Evolutionary conservation across 345 rosid species (phyloP), one percentile per base, ranked within the genome.

Genomic region (Microcos paniculata): DNA sequence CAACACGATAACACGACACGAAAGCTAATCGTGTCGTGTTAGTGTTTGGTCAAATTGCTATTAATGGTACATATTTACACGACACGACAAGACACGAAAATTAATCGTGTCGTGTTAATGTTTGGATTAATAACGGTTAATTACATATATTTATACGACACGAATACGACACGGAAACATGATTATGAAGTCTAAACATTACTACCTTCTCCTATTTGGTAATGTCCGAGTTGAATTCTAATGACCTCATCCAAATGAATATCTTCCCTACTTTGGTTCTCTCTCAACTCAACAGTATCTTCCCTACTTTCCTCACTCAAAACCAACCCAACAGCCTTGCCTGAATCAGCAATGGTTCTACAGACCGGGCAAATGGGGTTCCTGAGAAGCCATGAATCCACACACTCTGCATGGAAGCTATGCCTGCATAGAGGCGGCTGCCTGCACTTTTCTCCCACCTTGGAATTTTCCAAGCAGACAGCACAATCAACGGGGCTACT

Each of bases 331-430:
- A 43, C 19, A 26, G 56, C 19, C 75, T 55, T 64, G 33, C 77
- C 55, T 4, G 84, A 82, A 78, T 78, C 79, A 12, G 82, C 87
- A 14, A 24, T 38, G 12, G 81, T 72, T 80, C 92, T 82, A 71
- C 92, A 86, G 48, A 87, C 82, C 8, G 92, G 91, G 53, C 94
- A 88, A 43, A 77, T 82, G 49, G 92, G 88, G 57, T 73, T 83
- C 84, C 80, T 87, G 80, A 88, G 12, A 58, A 87, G 85, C 92
- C 92, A 88, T 0, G 74, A 69, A 79, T 90, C 92, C 18, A 90
- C 80, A 51, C 90, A 87, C 26, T 81, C 64, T 2, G 88, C 84
- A 59, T 88, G 94, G 68, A 90, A 90, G 75, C 88, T 87, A 71
- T 90, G 92, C 19, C 55, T 83, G 71, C 92, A 88, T 0, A 76